A percentile compares a stretch with the other conserved stretches of the same genome.
phyloP scores from a whole-genome alignment of 495 filamentous ascomycete genomes.

The Penicillium coprophilum region DNA sequence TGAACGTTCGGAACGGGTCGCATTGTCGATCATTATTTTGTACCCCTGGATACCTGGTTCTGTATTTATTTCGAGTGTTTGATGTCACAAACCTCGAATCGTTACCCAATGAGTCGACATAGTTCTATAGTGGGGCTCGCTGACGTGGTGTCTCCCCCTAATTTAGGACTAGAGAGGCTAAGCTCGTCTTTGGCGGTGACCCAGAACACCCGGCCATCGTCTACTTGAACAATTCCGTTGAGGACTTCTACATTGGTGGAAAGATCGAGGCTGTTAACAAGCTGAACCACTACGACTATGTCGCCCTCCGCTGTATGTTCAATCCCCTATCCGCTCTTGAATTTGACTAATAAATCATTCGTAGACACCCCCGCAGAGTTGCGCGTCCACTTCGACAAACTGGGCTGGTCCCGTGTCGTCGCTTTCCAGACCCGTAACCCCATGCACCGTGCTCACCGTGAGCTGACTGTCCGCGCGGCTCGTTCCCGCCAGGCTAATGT shows the following conservation, averaged over 20 bases:
- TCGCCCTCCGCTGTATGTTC: conserved; percentile 82
- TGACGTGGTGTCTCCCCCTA: conserved; percentile 41
- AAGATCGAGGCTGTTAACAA: conserved; percentile 92
- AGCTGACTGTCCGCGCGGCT: conserved; percentile 94
- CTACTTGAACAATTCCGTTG: conserved; percentile 75
- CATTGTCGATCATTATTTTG: conserved; percentile 12
- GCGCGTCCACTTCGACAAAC: conserved; percentile 96
- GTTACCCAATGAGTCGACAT: conserved; percentile 4
- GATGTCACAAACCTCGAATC: conserved; percentile 10
- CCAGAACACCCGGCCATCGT: conserved; percentile 89
- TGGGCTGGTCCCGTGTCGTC: conserved; percentile 94
- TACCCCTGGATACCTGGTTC: conserved; percentile 6
- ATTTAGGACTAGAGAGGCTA: conserved; percentile 76
- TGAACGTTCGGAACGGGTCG: conserved; percentile 7
- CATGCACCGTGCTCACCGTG: conserved; percentile 97
- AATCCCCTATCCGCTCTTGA: background rate
- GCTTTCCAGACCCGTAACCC: conserved; percentile 99
- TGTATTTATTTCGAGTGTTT: background rate
- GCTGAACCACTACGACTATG: conserved; percentile 98
- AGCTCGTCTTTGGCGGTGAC: conserved; percentile 93
- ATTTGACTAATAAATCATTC: conserved; percentile 2
- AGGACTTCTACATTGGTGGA: conserved; percentile 92
- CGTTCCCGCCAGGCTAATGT: conserved; percentile 95
- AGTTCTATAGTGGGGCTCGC: conserved; percentile 30
- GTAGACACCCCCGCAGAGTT: conserved; percentile 94